Evolutionary conservation across 2,329 filamentous ascomycete genomes (phyloP), one percentile per base, ranked within the genome.

Genomic region (Penicillium sp.): DNA sequence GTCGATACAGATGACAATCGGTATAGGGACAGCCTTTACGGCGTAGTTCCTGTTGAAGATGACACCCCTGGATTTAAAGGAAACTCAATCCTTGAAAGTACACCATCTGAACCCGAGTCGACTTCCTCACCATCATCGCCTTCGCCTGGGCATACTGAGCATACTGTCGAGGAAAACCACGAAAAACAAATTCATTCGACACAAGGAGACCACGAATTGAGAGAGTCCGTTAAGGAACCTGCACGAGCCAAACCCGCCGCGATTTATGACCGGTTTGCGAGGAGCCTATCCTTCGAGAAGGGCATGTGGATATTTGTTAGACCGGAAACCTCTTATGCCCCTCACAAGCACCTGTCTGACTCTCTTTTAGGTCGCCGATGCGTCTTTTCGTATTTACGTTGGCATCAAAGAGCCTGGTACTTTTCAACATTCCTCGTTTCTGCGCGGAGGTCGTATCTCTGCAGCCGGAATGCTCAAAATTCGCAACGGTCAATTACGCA

Each of bases 401-500:
- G 90, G 90, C 42, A 93, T 95, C 74, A 95, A 96, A 64, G 83
- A 88, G 66, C 86, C 84, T 3, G 91, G 91, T 9, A 83, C 87
- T 4, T 96, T 96, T 63, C 91, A 95, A 62, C 91, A 95, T 69
- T 91, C 86, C 10, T 93, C 88, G 0, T 95, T 96, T 62, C 77
- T 95, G 1, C 87, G 91, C 54, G 91, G 90, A 23, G 80, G 84
- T 8, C 82, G 90, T 10, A 90, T 95, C 45, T 82, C 84, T 0
- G 85, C 90, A 0, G 91, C 91, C 3, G 91, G 91, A 0, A 75
- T 92, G 24, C 89, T 95, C 66, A 90, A 88, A 67, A 84, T 95
- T 28, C 27, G 27, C 64, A 89, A 89, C 65, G 91, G 91, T 1
- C 81, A 87, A 27, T 68, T 95, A n/a, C 78, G 81, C 1, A 84